These are phyloP conservation scores for Microcos paniculata DNA, from an alignment of 345 rosid genomes.

Conservation along the genomic window DNA sequence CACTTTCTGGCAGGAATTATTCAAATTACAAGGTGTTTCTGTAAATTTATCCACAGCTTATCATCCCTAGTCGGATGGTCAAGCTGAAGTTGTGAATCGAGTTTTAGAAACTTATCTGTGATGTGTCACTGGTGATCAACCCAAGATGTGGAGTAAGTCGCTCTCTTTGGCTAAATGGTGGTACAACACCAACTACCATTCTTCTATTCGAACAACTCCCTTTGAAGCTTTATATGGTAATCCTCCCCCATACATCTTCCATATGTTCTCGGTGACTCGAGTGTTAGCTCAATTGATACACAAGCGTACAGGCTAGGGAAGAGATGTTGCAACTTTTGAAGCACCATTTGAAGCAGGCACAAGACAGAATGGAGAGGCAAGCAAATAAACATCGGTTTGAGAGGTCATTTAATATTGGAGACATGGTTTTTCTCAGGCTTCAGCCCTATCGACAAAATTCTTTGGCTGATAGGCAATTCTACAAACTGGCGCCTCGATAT, in stretches of 20 bases:
- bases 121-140: background rate
- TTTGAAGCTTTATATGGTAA: background rate
- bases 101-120: background rate
- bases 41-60: background rate
- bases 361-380: no score
- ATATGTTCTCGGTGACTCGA: background rate
- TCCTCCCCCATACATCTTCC: background rate
- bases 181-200: background rate
- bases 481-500: no score
- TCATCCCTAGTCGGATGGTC: background rate
- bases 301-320: no score
- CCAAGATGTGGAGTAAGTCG: background rate
- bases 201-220: background rate
- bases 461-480: no score
- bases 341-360: no score
- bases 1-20: background rate
- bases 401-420: no score
- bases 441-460: no score
- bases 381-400: no score
- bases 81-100: background rate
- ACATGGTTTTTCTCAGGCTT: no score
- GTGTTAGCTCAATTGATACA: background rate
- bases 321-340: no score
- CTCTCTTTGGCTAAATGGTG: background rate
- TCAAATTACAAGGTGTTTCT: background rate